Evolutionary conservation across 2,329 filamentous ascomycete genomes (phyloP), one percentile per base, ranked within the genome.

Genomic region (Aspergillus clavatus): DNA sequence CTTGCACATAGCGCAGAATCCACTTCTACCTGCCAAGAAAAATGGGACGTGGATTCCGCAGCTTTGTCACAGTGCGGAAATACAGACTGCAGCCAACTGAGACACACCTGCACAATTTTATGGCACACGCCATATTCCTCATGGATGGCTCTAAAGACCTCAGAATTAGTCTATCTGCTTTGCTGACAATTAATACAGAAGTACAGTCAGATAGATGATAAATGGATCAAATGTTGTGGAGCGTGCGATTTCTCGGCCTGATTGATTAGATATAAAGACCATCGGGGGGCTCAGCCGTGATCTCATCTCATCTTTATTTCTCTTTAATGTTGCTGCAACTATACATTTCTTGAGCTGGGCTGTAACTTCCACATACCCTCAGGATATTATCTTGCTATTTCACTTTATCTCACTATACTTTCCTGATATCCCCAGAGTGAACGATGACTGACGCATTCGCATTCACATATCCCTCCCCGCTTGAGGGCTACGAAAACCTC

Each of bases 401-500:
- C n/a, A n/a, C n/a, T n/a, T 14, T 16, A 16, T 33, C 18, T 16
- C 7, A 8, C 8, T 31, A 7, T 33, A 12, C 18, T 16, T 41
- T 40, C 21, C 27, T 43, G 26, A 44, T 35, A 27, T 35, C 24
- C 33, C 55, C 33, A 18, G n/a, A n/a, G n/a, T n/a, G n/a, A 33
- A 18, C 7, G 45, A 78, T 78, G 73, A 68, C 73, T 22, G 75
- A 78, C 48, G 70, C 74, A 43, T 75, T 70, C 7, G 59, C 68
- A 18, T 78, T 78, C 58, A 74, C 74, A 14, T 79, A 79, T 58
- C 78, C 74, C 7, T 79, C 72, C 7, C 78, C 78, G 2, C 62
- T 81, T 0, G 62, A 70, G 53, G 77, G 76, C 19, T 80, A 74
- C 47, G 71, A 77, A 49, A 66, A 70, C 41, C 63, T 69, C 2